Base-by-base conservation (phyloP, 2,329 filamentous ascomycete genomes). In the Nannizziopsis arthrosporioides region DNA sequence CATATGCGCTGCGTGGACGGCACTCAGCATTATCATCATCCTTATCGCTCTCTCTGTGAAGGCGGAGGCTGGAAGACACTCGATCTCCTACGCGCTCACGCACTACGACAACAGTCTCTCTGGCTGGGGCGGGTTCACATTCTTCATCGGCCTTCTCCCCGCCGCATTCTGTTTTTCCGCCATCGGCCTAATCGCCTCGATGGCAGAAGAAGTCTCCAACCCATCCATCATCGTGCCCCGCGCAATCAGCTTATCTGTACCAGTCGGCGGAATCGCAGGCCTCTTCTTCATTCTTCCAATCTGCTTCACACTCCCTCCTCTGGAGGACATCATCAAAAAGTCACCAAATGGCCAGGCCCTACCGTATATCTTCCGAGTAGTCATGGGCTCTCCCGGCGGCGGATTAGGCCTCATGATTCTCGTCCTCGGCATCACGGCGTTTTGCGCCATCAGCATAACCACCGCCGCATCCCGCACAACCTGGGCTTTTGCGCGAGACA, bases 71-170 rank as follows among this genome's bases (percentile, higher is more conserved):
- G 77, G 76, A 6, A 65, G 76, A 27, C 74, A 80, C 54, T 68
- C 63, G 11, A 69, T 71, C 1, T 61, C 66, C 8, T 73, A 74
- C 44, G 72, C 50, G 8, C 36, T 51, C 6, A 34, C 42, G 1
- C 50, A 51, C 17, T 51, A 51, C 38, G 45, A 51, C 41, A 49
- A 46, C 11, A 46, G 45, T 3, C 46, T 51, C 31, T 34, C 50
- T 8, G 50, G 50, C n/a, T 51, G 76, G 0, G 73, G 72, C 2
- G 65, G 63, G 11, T 80, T 81, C 56, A 75, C 74, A 0, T 80
- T 81, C 61, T 79, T 78, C 61, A 80, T 82, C 51, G 77, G 78
- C 17, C 68, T 80, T 8, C 63, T 81, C 2, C 78, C 77, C 1
- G 69, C 74, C 0, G 75, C 75, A 6, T 79, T 78, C 55, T 74